phyloP scores from a whole-genome alignment of 495 filamentous ascomycete species.

The Talaromyces trachyspermus region DNA sequence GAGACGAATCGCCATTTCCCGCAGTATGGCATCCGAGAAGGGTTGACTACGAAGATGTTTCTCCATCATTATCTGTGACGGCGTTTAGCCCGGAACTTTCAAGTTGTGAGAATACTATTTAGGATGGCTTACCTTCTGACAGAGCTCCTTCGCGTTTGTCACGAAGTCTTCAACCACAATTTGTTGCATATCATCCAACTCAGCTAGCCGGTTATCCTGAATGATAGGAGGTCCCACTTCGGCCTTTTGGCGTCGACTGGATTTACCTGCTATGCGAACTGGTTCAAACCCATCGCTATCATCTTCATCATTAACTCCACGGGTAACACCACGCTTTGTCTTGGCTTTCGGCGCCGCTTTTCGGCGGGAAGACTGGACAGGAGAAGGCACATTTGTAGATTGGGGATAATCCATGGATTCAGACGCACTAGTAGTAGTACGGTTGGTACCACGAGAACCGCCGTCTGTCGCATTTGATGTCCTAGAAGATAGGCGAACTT shows the following conservation, averaged over 20 bases:
- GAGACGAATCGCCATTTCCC: slow-evolving; percentile 76
- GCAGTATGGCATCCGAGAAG: slow-evolving; percentile 71
- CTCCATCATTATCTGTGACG: slow-evolving; percentile 49
- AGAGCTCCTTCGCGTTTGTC: slow-evolving; percentile 51
- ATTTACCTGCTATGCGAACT: slow-evolving; percentile 33
- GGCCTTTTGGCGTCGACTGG: slow-evolving; percentile 27
- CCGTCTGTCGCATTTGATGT: slow-evolving; percentile 28
- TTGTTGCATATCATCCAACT: slow-evolving; percentile 52
- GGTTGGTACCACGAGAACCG: background rate
- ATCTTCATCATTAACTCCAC: slow-evolving; percentile 38
- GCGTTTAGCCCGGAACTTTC: slow-evolving; percentile 19
- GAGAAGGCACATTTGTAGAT: slow-evolving; percentile 85
- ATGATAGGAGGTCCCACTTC: slow-evolving; percentile 65
- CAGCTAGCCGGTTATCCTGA: slow-evolving; percentile 53
- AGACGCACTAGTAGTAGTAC: slow-evolving; percentile 17
- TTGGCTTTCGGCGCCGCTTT: slow-evolving; percentile 28
- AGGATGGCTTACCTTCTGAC: slow-evolving; percentile 42
- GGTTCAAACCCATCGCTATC: slow-evolving; percentile 60
- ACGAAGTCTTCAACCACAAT: slow-evolving; percentile 62
- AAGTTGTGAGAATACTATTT: no score
- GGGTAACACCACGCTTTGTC: slow-evolving; percentile 21
- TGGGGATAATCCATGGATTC: slow-evolving; percentile 36
- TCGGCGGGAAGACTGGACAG: slow-evolving; percentile 42
- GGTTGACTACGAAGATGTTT: slow-evolving; percentile 54
- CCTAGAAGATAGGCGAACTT: slow-evolving; percentile 48